These are phyloP conservation scores for Lycium barbarum DNA, from an alignment of 257 asterid species.

Conservation along the genomic window DNA sequence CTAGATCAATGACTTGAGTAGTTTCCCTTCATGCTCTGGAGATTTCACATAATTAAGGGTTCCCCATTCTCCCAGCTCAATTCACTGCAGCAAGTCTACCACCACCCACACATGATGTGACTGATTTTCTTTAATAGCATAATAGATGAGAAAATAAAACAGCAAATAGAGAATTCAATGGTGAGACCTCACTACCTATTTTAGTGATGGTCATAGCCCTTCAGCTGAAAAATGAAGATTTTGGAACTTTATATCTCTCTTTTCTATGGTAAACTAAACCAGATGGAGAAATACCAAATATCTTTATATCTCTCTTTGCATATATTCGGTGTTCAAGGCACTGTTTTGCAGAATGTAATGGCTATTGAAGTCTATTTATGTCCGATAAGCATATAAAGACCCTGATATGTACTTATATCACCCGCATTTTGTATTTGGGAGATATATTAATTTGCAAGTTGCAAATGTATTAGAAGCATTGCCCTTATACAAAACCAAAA, in stretches of 20 bases:
- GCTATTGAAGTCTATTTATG: neutral
- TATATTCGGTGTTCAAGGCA: neutral
- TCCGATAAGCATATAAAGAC: neutral
- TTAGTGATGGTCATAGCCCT: neutral
- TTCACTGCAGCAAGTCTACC: neutral
- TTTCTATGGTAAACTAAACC: neutral
- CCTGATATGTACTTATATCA: neutral
- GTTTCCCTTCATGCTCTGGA: neutral
- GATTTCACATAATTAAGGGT: conserved; percentile 7
- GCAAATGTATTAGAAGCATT: conserved; percentile 8
- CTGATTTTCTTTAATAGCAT: neutral
- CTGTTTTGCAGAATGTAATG: neutral
- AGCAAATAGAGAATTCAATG: neutral
- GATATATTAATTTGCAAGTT: neutral
- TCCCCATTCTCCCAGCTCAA: neutral
- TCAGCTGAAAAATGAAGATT: neutral
- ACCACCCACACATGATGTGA: neutral
- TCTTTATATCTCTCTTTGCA: conserved; percentile 7
- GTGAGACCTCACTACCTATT: neutral
- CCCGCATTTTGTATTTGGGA: neutral
- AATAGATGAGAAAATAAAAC: neutral
- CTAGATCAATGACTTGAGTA: neutral
- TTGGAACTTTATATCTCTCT: conserved; percentile 9
- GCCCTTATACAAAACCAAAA: neutral
- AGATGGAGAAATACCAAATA: conserved; percentile 1